Evolutionary conservation across 2,329 filamentous ascomycete species (phyloP).

Genomic region (Eurotiales sp.): DNA sequence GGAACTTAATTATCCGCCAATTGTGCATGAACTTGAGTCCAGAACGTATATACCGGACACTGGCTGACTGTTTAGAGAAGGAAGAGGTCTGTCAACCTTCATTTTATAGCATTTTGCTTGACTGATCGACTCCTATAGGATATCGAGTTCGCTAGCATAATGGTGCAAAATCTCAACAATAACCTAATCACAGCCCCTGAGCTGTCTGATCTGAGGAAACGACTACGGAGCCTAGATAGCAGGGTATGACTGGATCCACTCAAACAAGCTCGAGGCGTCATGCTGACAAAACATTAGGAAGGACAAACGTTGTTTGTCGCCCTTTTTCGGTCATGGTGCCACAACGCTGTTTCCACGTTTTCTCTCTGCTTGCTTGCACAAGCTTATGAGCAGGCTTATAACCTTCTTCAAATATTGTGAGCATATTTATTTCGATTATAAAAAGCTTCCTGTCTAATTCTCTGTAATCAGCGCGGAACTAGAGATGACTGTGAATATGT

Average conservation of each 20-base stretch:
- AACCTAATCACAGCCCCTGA: constrained; percentile 97
- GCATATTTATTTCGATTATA: constrained; percentile 25
- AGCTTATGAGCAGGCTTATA: constrained; percentile 96
- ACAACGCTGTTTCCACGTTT: constrained; percentile 96
- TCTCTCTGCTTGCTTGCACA: constrained; percentile 92
- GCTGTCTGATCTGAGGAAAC: constrained; percentile 81
- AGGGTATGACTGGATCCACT: constrained; percentile 58
- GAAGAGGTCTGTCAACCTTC: constrained; percentile 61
- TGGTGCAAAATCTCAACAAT: constrained; percentile 99
- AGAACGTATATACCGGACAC: constrained; percentile 89
- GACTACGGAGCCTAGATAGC: constrained; percentile 84
- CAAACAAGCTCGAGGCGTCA: background rate
- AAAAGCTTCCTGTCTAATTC: constrained; percentile 21
- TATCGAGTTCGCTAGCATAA: constrained; percentile 97
- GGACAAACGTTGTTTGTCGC: constrained; percentile 94
- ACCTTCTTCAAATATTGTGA: constrained; percentile 91
- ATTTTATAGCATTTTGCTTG: background rate
- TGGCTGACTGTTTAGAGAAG: constrained; percentile 94
- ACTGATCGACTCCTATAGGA: constrained; percentile 49
- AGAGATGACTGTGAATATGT: constrained; percentile 97
- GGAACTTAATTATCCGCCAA: constrained; percentile 94
- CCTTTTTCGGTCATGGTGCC: constrained; percentile 94
- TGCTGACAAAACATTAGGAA: constrained; percentile 54
- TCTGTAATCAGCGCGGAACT: constrained; percentile 70
- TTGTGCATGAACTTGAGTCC: constrained; percentile 89